Percentiles rank a stretch among this genome's conserved stretches.
Evolutionary conservation across 331 rosid species (phyloP).

Genomic region (Quercus lobata): DNA sequence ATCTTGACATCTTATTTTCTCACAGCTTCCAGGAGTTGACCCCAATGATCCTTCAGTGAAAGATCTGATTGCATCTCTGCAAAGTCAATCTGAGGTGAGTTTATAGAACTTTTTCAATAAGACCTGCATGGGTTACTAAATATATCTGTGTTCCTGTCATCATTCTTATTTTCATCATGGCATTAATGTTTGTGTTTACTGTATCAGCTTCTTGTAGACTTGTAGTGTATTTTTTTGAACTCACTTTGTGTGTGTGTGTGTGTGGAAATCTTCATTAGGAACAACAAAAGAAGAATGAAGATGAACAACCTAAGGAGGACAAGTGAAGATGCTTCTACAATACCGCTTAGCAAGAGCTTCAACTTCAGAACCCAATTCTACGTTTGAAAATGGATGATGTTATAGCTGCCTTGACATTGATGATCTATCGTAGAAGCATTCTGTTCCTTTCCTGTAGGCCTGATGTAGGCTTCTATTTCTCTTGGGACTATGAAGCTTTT

Average conservation of each 20-base stretch:
- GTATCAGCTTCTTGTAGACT: neutral
- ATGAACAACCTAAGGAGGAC: neutral
- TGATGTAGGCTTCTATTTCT: conserved; percentile 2
- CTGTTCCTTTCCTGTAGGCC: neutral
- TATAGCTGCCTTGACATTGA: neutral
- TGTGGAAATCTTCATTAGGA: neutral
- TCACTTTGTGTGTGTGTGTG: neutral
- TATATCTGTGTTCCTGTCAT: neutral
- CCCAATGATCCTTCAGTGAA: conserved; percentile 5
- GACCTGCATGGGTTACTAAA: neutral
- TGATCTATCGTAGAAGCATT: neutral
- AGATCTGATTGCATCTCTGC: neutral
- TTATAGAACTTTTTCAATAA: neutral
- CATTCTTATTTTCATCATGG: neutral
- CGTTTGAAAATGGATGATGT: neutral
- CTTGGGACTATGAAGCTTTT: neutral
- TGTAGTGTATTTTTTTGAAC: neutral
- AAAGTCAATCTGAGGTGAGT: neutral
- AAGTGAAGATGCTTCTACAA: neutral
- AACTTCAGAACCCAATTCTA: neutral
- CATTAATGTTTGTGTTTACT: neutral
- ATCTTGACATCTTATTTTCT: neutral
- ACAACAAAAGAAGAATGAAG: neutral
- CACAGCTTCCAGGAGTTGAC: conserved; percentile 9
- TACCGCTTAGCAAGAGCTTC: neutral